Evolutionary conservation across 768 basidiomycete species (phyloP).

Genomic region (Mycena galericulata): DNA sequence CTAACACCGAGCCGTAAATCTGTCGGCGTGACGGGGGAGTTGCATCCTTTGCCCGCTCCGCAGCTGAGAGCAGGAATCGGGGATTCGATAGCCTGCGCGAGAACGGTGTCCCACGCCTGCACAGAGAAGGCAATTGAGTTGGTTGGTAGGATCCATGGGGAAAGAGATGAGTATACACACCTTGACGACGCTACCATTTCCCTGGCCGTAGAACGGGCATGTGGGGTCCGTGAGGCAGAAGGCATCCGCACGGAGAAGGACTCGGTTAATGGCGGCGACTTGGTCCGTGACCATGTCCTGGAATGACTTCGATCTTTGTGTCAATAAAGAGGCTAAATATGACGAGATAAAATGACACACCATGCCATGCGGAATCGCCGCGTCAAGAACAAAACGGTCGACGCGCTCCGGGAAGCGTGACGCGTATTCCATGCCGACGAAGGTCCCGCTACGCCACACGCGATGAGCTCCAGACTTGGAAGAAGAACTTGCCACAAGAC

Average conservation of each 20-base stretch:
- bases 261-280: conserved; percentile 30
- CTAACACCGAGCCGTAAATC: background rate
- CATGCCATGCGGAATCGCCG: conserved; percentile 13
- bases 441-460: conserved; percentile 24
- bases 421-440: conserved; percentile 24
- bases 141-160: too few species aligned
- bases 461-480: too few species aligned
- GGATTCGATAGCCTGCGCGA: background rate
- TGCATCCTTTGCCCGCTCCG: conserved; percentile 2
- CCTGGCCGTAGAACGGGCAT: conserved; percentile 34
- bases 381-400: conserved; percentile 32
- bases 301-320: background rate
- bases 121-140: too few species aligned
- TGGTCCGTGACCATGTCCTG: conserved; percentile 20
- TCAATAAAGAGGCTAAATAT: background rate
- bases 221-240: conserved; percentile 31
- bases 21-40: conserved; percentile 17
- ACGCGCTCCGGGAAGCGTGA: conserved; percentile 25
- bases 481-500: background rate
- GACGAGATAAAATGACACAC: background rate
- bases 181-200: conserved; percentile 52
- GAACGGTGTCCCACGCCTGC: conserved; percentile 21
- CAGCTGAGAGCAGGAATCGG: conserved; percentile 14
- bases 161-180: background rate
- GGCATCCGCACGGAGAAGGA: conserved; percentile 33